Evolutionary conservation across 2,329 filamentous ascomycete species (phyloP).

Genomic region (Phaeosphaeria sp.): DNA sequence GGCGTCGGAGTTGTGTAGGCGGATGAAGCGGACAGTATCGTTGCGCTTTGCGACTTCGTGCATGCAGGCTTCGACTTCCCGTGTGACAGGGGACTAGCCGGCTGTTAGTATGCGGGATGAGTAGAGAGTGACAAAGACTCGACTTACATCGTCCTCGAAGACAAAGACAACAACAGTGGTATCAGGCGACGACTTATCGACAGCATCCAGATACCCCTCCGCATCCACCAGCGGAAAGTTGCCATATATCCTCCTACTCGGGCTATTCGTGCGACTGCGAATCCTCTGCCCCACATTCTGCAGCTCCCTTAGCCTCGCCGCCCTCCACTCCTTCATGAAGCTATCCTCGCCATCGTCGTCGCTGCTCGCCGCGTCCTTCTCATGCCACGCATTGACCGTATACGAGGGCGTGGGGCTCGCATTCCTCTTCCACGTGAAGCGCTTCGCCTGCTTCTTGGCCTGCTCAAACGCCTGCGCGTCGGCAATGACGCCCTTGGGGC

Average conservation of each 20-base stretch:
- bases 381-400: slow-evolving; percentile 52
- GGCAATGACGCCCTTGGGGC: slow-evolving; percentile 86
- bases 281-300: slow-evolving; percentile 65
- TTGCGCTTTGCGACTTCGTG: slow-evolving; percentile 75
- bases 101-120: no score
- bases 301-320: slow-evolving; percentile 79
- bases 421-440: slow-evolving; percentile 44
- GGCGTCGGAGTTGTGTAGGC: slow-evolving; percentile 88
- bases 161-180: slow-evolving; percentile 93
- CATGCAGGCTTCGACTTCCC: slow-evolving; percentile 80
- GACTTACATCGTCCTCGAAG: slow-evolving; percentile 81
- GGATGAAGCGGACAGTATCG: slow-evolving; percentile 81
- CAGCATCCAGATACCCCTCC: slow-evolving; percentile 90
- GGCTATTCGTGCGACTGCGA: slow-evolving; percentile 72
- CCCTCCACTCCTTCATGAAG: slow-evolving; percentile 86
- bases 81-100: slow-evolving; percentile 75
- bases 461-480: slow-evolving; percentile 80
- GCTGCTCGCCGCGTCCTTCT: slow-evolving; percentile 51
- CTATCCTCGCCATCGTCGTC: slow-evolving; percentile 75
- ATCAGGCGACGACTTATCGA: slow-evolving; percentile 84
- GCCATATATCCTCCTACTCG: slow-evolving; percentile 79
- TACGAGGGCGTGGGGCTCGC: slow-evolving; percentile 25
- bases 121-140: background rate
- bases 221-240: slow-evolving; percentile 85
- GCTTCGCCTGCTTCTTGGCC: slow-evolving; percentile 55